phyloP scores from a whole-genome alignment of 139 green algal species.

The Chlamydomonas eustigma region DNA sequence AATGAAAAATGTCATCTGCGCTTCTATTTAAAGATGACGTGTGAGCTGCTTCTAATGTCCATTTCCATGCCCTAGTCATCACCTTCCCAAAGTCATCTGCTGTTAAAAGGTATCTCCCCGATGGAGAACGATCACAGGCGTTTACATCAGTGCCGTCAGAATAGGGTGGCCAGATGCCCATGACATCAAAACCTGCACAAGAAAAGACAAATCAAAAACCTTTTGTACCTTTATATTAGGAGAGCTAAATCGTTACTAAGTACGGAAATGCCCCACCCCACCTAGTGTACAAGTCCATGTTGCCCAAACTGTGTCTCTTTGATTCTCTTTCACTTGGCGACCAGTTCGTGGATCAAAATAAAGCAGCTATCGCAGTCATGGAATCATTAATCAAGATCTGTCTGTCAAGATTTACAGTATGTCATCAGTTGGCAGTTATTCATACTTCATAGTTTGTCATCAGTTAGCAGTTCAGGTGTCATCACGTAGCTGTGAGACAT shows the following conservation, averaged over 20 bases:
- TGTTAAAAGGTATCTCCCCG: constrained; percentile 5
- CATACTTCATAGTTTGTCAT: too few relatives aligned
- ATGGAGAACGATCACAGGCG: constrained; percentile 28
- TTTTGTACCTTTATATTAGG: neutral
- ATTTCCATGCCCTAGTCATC: neutral
- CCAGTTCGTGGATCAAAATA: neutral
- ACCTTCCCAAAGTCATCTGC: constrained; percentile 14
- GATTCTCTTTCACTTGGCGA: constrained; percentile 39
- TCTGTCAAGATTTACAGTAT: too few relatives aligned
- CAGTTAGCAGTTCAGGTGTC: too few relatives aligned
- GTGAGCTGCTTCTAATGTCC: too few relatives aligned
- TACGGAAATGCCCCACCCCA: neutral
- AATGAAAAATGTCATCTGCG: neutral
- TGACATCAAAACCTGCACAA: constrained; percentile 54
- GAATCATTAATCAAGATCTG: too few relatives aligned
- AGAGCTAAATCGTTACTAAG: neutral
- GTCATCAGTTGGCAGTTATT: too few relatives aligned
- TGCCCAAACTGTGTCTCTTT: constrained; percentile 51
- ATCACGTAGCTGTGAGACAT: too few relatives aligned
- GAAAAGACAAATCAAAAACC: neutral
- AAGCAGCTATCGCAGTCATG: constrained; percentile 8
- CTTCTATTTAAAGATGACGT: too few relatives aligned
- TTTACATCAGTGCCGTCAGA: constrained; percentile 73
- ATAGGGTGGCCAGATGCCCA: constrained; percentile 67
- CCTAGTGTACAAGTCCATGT: constrained; percentile 55